Conservation (phyloP, 2,329 filamentous ascomycete genomes). For the Huntiella savannae region DNA sequence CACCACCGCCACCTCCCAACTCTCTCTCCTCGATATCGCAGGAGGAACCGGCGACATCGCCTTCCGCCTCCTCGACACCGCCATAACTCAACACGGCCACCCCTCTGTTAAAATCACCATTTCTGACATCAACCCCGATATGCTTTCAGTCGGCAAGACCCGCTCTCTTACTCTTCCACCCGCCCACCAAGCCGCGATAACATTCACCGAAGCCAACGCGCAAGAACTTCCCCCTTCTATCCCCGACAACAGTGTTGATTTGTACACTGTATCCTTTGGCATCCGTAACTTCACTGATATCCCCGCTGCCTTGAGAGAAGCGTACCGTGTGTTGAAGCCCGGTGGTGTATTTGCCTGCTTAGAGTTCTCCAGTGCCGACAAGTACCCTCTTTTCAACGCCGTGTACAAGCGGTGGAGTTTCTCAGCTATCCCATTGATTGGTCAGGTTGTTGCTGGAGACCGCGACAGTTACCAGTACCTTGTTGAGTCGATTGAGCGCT, state of each 20-base stretch:
- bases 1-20: slow-evolving; percentile 25
- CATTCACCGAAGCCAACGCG: slow-evolving; percentile 81
- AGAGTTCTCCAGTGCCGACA: slow-evolving; percentile 75
- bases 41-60: slow-evolving; percentile 96
- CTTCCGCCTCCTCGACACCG: slow-evolving; percentile 84
- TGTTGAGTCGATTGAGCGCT: slow-evolving; percentile 90
- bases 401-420: slow-evolving; percentile 96
- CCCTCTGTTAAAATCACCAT: slow-evolving; percentile 63
- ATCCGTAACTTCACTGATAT: slow-evolving; percentile 96
- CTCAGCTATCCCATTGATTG: slow-evolving; percentile 80
- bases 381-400: slow-evolving; percentile 58
- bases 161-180: slow-evolving; percentile 41
- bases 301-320: slow-evolving; percentile 61
- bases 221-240: slow-evolving; percentile 49
- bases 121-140: slow-evolving; percentile 87
- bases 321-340: slow-evolving; percentile 74
- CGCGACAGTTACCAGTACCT: slow-evolving; percentile 95
- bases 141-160: slow-evolving; percentile 76
- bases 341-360: slow-evolving; percentile 92
- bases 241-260: slow-evolving; percentile 54
- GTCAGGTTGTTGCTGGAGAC: slow-evolving; percentile 84
- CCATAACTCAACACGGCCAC: slow-evolving; percentile 63
- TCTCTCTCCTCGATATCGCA: slow-evolving; percentile 83
- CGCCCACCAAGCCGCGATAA: slow-evolving; percentile 34
- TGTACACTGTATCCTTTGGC: slow-evolving; percentile 95